phyloP scores from a whole-genome alignment of 108 stramenopile genomes.

The Fistulifera solaris region DNA sequence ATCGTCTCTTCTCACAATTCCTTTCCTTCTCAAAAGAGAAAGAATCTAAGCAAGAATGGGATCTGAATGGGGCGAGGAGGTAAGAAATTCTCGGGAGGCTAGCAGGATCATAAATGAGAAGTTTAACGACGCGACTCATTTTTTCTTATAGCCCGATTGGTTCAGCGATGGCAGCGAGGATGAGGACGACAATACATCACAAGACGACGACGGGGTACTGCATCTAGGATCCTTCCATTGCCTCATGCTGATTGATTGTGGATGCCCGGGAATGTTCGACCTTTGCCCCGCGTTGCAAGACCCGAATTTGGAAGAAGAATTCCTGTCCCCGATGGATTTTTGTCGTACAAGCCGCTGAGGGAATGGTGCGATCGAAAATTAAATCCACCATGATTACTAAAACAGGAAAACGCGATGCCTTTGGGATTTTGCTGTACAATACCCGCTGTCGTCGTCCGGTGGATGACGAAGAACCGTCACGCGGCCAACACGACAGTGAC shows the following conservation, averaged over 20 bases:
- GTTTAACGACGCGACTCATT: too few relatives aligned
- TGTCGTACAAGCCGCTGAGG: not conserved
- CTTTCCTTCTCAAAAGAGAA: too few relatives aligned
- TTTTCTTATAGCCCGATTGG: not conserved
- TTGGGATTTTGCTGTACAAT: conserved; percentile 50
- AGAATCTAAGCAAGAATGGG: too few relatives aligned
- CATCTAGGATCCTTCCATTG: not conserved
- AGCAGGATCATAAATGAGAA: too few relatives aligned
- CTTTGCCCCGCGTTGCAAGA: not conserved
- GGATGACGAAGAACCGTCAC: conserved; percentile 16
- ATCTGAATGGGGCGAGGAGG: too few relatives aligned
- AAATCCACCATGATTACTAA: conserved; percentile 28
- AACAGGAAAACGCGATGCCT: conserved; percentile 58
- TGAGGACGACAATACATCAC: not conserved
- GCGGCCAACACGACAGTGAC: conserved; percentile 20
- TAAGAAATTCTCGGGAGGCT: too few relatives aligned
- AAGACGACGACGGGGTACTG: not conserved
- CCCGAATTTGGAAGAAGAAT: not conserved
- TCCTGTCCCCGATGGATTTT: not conserved
- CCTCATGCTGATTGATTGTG: conserved; percentile 5
- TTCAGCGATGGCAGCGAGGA: not conserved
- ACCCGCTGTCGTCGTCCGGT: conserved; percentile 1
- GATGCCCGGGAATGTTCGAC: not conserved
- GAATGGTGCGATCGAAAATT: not conserved
- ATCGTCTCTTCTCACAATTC: too few relatives aligned